These are phyloP conservation scores for Erysimum cheiri DNA, from an alignment of 441 rosid species.

Conservation along the genomic window DNA sequence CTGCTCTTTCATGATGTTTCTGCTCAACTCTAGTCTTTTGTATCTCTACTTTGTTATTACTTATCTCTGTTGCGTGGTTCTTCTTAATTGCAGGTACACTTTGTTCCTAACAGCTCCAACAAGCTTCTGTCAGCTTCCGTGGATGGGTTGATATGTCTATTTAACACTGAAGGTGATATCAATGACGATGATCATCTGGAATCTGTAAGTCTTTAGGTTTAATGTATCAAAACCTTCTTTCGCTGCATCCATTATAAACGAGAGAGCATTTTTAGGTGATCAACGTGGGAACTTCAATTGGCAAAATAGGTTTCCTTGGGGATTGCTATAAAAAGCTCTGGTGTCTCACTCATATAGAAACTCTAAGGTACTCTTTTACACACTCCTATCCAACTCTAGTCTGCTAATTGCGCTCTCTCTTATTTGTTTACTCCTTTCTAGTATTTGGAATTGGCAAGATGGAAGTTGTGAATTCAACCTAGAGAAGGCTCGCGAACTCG, in stretches of 20 bases:
- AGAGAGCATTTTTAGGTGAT: conserved; percentile 61
- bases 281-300: conserved; percentile 88
- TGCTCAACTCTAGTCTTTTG: background rate
- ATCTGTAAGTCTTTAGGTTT: conserved; percentile 60
- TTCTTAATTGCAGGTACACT: conserved; percentile 62
- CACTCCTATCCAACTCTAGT: conserved; percentile 2
- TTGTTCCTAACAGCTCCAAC: conserved; percentile 69
- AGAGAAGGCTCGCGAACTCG: conserved; percentile 80
- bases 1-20: background rate
- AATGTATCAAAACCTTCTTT: background rate
- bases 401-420: conserved; percentile 3
- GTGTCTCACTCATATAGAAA: conserved; percentile 96
- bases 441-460: conserved; percentile 87
- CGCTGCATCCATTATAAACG: background rate
- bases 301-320: conserved; percentile 86
- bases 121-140: conserved; percentile 88
- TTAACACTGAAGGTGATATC: conserved; percentile 77
- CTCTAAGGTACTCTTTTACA: conserved; percentile 63
- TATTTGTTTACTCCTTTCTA: conserved; percentile 30
- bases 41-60: background rate
- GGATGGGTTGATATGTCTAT: conserved; percentile 86
- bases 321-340: conserved; percentile 68
- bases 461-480: conserved; percentile 64
- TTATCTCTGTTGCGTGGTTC: background rate
- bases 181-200: conserved; percentile 89